These are phyloP conservation scores for Kurtzmaniella fragi DNA, from an alignment of 805 yeast species.

Conservation along the genomic window DNA sequence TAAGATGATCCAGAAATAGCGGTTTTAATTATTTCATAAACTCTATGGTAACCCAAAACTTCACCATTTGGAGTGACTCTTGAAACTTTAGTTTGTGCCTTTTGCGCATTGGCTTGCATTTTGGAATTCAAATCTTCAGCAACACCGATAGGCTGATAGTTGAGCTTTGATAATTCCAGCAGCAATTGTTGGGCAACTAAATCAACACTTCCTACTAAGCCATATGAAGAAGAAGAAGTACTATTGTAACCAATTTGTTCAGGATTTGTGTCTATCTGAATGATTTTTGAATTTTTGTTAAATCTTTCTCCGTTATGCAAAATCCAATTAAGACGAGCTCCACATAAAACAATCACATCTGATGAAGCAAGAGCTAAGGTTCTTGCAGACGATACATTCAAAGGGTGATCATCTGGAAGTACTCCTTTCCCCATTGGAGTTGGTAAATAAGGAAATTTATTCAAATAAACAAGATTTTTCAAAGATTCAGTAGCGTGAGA, in stretches of 20 bases:
- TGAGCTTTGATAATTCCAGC: conserved; percentile 11
- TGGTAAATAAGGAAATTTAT: conserved; percentile 55
- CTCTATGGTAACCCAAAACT: conserved; percentile 40
- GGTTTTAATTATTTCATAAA: conserved; percentile 45
- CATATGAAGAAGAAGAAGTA: conserved; percentile 30
- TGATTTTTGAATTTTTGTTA: conserved; percentile 38
- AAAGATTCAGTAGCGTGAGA: conserved; percentile 33
- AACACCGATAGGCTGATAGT: conserved; percentile 27
- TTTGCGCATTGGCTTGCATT: conserved; percentile 24
- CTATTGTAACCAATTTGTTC: conserved; percentile 48
- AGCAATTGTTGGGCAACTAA: conserved; percentile 34
- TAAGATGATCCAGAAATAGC: conserved; percentile 1
- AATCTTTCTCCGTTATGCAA: conserved; percentile 63
- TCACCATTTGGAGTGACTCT: conserved; percentile 20
- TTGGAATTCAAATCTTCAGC: conserved; percentile 17
- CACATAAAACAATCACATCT: conserved; percentile 55
- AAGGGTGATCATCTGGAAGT: conserved; percentile 41
- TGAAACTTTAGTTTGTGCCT: conserved; percentile 28
- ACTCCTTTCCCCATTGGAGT: conserved; percentile 82
- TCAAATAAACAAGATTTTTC: conserved; percentile 34
- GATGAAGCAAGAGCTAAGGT: conserved; percentile 53
- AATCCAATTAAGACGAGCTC: conserved; percentile 73
- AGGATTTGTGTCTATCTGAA: conserved; percentile 52
- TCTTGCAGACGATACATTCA: conserved; percentile 60
- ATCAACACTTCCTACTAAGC: conserved; percentile 54